Conservation (phyloP, 495 filamentous ascomycete species). For the Rostrohypoxylon terebratum region DNA sequence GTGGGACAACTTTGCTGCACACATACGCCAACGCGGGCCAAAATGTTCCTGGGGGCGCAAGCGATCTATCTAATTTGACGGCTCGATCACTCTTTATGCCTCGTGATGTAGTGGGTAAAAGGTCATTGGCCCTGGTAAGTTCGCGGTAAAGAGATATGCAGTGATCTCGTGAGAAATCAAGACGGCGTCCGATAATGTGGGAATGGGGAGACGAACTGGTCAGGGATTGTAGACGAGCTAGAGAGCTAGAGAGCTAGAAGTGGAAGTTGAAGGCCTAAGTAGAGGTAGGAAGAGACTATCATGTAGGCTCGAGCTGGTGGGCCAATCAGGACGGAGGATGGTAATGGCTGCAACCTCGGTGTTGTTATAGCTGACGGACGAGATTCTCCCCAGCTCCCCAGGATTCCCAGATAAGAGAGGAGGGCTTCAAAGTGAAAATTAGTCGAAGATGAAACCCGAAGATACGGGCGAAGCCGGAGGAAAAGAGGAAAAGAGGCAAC, state of each 20-base stretch:
- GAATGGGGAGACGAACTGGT: constrained; percentile 38
- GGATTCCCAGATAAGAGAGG: constrained; percentile 32
- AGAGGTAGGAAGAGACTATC: constrained; percentile 38
- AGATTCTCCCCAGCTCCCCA: constrained; percentile 21
- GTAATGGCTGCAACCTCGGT: constrained; percentile 39
- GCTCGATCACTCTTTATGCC: constrained; percentile 40
- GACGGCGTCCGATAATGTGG: constrained; percentile 34
- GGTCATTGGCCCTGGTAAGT: constrained; percentile 37
- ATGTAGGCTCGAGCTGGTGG: constrained; percentile 37
- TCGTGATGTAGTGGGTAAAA: constrained; percentile 40
- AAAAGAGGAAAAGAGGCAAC: constrained; percentile 17
- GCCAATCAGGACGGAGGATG: constrained; percentile 35
- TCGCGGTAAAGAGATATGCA: constrained; percentile 39
- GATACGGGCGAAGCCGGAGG: constrained; percentile 10
- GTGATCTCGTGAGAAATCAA: constrained; percentile 32
- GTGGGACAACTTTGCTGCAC: constrained; percentile 39
- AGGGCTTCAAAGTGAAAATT: constrained; percentile 7
- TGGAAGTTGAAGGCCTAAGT: constrained; percentile 26
- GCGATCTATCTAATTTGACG: constrained; percentile 42
- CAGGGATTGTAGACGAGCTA: constrained; percentile 39
- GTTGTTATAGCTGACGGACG: constrained; percentile 38
- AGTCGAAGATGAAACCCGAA: constrained; percentile 3
- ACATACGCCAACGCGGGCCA: constrained; percentile 31
- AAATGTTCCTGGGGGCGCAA: constrained; percentile 30
- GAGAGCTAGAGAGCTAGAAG: constrained; percentile 39